Evolutionary conservation across 129 eudicot species (phyloP).

Genomic region (Smallanthus sonchifolius): DNA sequence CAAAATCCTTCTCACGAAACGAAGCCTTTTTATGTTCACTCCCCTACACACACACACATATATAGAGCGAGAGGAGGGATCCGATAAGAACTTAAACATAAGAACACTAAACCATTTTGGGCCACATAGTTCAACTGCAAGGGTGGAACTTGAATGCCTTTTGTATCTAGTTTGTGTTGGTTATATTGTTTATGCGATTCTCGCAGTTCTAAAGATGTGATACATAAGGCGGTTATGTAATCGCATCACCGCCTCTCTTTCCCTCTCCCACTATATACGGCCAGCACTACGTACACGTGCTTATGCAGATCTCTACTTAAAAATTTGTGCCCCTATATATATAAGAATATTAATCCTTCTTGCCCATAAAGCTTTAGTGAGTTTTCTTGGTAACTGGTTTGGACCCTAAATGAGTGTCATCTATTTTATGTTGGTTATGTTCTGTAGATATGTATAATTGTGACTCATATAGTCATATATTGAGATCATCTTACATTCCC

Average conservation of each 20-base stretch:
- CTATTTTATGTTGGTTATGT: not conserved
- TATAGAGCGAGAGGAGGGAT: not conserved
- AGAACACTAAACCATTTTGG: not conserved
- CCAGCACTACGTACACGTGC: not conserved
- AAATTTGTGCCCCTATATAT: not conserved
- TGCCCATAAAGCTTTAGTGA: not conserved
- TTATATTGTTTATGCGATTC: too few relatives aligned
- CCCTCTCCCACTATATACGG: too few relatives aligned
- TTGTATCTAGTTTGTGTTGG: too few relatives aligned
- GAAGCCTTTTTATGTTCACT: not conserved
- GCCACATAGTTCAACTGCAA: not conserved
- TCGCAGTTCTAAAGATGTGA: too few relatives aligned
- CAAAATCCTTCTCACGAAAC: not conserved
- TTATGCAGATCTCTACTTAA: not conserved
- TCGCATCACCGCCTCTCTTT: too few relatives aligned
- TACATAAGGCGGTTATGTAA: too few relatives aligned
- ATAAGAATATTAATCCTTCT: not conserved
- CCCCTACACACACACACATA: not conserved
- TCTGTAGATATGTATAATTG: not conserved
- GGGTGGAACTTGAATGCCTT: not conserved
- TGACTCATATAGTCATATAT: not conserved
- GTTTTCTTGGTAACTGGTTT: not conserved
- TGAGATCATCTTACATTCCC: not conserved
- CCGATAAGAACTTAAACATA: not conserved
- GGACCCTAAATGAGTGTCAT: conserved; percentile 4